Percentiles rank a stretch among this genome's conserved stretches.
Evolutionary conservation across 2,329 filamentous ascomycete species (phyloP).

Genomic region (Leptographium lundbergii): DNA sequence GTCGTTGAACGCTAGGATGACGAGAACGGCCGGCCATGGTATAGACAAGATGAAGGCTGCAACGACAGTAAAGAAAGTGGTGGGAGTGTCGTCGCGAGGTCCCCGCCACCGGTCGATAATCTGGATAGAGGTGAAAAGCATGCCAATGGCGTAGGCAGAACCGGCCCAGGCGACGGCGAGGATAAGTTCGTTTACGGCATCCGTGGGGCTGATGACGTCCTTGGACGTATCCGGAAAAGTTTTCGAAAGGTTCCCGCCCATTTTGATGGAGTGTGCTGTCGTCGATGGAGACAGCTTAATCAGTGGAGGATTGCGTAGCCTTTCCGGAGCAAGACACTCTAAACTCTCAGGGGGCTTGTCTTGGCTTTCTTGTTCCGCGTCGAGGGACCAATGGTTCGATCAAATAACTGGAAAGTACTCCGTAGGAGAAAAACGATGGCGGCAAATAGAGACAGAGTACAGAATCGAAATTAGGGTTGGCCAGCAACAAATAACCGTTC

Average conservation of each 20-base stretch:
- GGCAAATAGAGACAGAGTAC: not conserved
- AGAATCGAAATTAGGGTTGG: slow-evolving; percentile 7
- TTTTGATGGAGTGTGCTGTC: not conserved
- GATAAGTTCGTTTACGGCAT: slow-evolving; percentile 9
- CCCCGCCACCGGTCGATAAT: slow-evolving; percentile 18
- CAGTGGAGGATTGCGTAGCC: not conserved
- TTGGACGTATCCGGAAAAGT: slow-evolving; percentile 10
- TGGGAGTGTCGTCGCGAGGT: slow-evolving; percentile 13
- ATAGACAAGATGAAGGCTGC: slow-evolving; percentile 11
- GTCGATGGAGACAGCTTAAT: not conserved
- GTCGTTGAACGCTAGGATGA: slow-evolving; percentile 8
- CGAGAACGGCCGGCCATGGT: slow-evolving; percentile 14
- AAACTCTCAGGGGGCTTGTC: not conserved
- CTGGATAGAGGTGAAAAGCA: slow-evolving; percentile 14
- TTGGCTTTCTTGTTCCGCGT: not conserved
- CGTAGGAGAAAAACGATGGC: not conserved
- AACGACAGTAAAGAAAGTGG: slow-evolving; percentile 10
- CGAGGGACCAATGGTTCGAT: not conserved
- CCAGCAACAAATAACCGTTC: slow-evolving; percentile 12
- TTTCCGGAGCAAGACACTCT: not conserved
- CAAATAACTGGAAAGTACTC: not conserved
- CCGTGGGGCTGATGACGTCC: slow-evolving; percentile 11
- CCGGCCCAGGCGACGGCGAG: slow-evolving; percentile 14
- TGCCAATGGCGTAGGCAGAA: slow-evolving; percentile 13
- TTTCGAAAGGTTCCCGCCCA: slow-evolving; percentile 9